phyloP scores from a whole-genome alignment of 2,329 filamentous ascomycete genomes.

The Talaromyces funiculosus region DNA sequence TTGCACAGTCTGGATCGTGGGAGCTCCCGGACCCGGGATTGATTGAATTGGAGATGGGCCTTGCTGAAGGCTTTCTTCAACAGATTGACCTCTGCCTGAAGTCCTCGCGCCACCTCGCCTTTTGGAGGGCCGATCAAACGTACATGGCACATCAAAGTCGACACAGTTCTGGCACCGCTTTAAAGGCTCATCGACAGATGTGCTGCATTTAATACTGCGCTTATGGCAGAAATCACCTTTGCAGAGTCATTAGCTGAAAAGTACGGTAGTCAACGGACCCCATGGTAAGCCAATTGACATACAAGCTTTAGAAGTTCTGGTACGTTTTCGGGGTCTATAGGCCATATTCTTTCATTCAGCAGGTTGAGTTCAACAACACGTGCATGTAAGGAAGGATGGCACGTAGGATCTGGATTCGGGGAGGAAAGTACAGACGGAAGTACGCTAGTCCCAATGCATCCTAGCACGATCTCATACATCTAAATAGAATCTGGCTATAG shows the following conservation, averaged over 20 bases:
- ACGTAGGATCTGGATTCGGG: not conserved
- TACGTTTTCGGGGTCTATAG: not conserved
- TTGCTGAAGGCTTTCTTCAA: not conserved
- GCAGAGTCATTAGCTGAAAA: not conserved
- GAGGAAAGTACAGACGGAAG: not conserved
- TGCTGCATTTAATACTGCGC: conserved; percentile 43
- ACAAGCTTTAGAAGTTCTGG: not conserved
- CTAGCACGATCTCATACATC: not conserved
- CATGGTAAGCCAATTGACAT: not conserved
- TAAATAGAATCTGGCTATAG: not conserved
- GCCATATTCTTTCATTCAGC: not conserved
- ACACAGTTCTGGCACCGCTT: conserved; percentile 46
- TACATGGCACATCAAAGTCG: conserved; percentile 48
- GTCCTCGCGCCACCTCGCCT: conserved; percentile 29
- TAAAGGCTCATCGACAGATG: conserved; percentile 27
- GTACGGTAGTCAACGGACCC: not conserved
- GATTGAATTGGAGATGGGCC: not conserved
- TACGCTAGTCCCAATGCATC: not conserved
- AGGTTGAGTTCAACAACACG: not conserved
- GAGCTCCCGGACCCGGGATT: not conserved
- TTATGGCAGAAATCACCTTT: conserved; percentile 47
- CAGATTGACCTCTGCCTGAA: not conserved
- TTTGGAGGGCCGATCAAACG: conserved; percentile 42
- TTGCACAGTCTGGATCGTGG: not conserved
- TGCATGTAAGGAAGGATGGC: not conserved